These are phyloP conservation scores for Auriscalpium microsporum DNA, from an alignment of 768 basidiomycete genomes.

Conservation along the genomic window DNA sequence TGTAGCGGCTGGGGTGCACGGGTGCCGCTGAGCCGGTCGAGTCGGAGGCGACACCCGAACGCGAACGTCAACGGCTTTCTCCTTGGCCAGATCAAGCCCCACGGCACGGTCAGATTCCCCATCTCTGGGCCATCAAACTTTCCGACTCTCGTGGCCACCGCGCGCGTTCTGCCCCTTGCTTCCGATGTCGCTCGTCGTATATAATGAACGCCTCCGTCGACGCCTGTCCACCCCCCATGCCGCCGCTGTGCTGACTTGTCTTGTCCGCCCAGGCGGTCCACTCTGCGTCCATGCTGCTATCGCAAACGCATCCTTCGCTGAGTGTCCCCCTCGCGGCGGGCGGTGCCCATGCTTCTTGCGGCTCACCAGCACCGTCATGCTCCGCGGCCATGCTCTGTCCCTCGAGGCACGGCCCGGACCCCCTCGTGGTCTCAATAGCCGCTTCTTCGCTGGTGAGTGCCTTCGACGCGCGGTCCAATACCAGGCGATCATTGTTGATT, in stretches of 20 bases:
- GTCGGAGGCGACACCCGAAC: conserved; percentile 4
- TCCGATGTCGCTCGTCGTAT: conserved; percentile 3
- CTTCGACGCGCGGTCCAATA: too few species aligned
- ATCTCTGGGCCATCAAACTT: conserved; percentile 3
- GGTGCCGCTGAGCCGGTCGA: conserved; percentile 7
- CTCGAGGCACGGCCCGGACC: too few species aligned
- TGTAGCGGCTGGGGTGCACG: not conserved
- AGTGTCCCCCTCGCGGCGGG: too few species aligned
- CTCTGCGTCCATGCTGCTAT: too few species aligned
- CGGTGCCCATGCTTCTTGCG: too few species aligned
- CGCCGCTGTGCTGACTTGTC: not conserved
- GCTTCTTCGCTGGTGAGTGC: too few species aligned
- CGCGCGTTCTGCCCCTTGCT: conserved; percentile 5
- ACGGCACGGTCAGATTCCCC: conserved; percentile 6
- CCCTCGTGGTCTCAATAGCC: too few species aligned
- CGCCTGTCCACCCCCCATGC: conserved; percentile 2
- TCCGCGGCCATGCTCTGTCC: too few species aligned
- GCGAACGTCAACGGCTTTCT: conserved; percentile 3
- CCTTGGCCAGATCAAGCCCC: conserved; percentile 5
- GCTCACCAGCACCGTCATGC: too few species aligned
- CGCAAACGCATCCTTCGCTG: too few species aligned
- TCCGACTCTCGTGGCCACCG: conserved; percentile 8
- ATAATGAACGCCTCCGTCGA: conserved; percentile 6
- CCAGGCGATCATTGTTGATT: conserved; percentile 5
- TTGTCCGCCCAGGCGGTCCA: not conserved